These are phyloP conservation scores for Populus pruinosa DNA, from an alignment of 345 rosid species.

Conservation along the genomic window DNA sequence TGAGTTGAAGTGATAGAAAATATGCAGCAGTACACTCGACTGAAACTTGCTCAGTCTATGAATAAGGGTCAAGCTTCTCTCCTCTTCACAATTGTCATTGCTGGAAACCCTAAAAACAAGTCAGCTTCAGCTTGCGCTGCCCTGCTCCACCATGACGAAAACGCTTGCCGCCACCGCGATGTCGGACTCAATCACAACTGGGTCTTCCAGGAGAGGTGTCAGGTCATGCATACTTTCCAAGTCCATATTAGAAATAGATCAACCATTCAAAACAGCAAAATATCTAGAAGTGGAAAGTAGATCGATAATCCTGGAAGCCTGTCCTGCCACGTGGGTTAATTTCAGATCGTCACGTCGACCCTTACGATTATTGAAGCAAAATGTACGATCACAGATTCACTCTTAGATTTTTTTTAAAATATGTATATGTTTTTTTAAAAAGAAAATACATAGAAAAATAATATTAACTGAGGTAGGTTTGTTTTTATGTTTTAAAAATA, in stretches of 20 bases:
- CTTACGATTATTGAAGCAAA: not conserved
- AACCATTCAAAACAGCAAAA: not conserved
- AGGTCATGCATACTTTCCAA: not conserved
- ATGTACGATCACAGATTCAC: not conserved
- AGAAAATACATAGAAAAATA: too few relatives aligned
- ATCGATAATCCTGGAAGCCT: not conserved
- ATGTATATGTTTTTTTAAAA: too few relatives aligned
- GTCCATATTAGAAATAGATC: not conserved
- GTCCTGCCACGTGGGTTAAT: not conserved
- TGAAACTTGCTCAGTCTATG: not conserved
- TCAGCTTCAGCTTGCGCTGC: slow-evolving; percentile 10
- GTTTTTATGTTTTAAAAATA: too few relatives aligned
- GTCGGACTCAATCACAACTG: slow-evolving; percentile 59
- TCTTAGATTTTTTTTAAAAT: too few relatives aligned
- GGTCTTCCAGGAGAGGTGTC: slow-evolving; percentile 10
- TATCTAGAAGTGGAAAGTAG: not conserved
- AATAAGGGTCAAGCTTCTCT: not conserved
- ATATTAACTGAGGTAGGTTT: too few relatives aligned
- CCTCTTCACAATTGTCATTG: not conserved
- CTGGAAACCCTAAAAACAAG: not conserved
- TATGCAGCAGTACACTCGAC: not conserved
- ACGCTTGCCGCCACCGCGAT: slow-evolving; percentile 46
- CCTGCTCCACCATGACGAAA: slow-evolving; percentile 62
- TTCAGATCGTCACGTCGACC: too few relatives aligned
- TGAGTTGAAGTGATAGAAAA: not conserved